Evolutionary conservation across 1,139 yeast species (phyloP).

Genomic region (Lodderomyces elongisporus): DNA sequence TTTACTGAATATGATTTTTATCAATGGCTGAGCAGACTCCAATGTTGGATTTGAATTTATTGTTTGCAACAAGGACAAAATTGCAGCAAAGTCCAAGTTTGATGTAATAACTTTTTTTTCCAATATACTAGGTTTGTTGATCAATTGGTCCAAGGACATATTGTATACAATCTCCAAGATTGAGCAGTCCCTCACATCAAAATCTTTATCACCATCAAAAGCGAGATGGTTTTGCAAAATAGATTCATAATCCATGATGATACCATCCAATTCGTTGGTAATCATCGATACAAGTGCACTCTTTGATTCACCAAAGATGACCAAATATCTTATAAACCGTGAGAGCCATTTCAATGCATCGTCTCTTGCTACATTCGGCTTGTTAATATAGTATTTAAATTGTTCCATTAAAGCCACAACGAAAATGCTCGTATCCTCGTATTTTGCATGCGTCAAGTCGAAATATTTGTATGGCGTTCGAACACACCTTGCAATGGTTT

Average conservation of each 20-base stretch:
- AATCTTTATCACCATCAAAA: not conserved
- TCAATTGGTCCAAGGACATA: slow-evolving; percentile 17
- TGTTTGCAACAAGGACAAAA: slow-evolving; percentile 36
- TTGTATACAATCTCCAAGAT: slow-evolving; percentile 13
- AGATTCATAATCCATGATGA: not conserved
- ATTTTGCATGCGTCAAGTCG: slow-evolving; percentile 49
- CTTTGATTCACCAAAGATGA: slow-evolving; percentile 52
- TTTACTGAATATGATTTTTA: slow-evolving; percentile 24
- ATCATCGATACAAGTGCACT: slow-evolving; percentile 5
- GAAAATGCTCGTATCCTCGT: slow-evolving; percentile 55
- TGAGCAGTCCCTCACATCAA: slow-evolving; percentile 8
- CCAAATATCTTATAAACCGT: slow-evolving; percentile 37
- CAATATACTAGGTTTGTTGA: slow-evolving; percentile 7
- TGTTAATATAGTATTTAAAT: slow-evolving; percentile 45
- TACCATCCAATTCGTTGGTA: not conserved
- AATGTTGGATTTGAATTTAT: no score
- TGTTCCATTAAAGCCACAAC: slow-evolving; percentile 69
- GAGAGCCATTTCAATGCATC: slow-evolving; percentile 45
- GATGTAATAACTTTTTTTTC: slow-evolving; percentile 34
- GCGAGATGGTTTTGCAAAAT: not conserved
- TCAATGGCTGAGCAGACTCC: slow-evolving; percentile 8
- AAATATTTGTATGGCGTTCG: slow-evolving; percentile 79
- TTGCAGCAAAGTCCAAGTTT: slow-evolving; percentile 45
- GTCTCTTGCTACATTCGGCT: slow-evolving; percentile 16
- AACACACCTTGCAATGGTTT: slow-evolving; percentile 63